Base-by-base conservation (phyloP, 2,329 filamentous ascomycete species). In the Hypoxylon sp. region DNA sequence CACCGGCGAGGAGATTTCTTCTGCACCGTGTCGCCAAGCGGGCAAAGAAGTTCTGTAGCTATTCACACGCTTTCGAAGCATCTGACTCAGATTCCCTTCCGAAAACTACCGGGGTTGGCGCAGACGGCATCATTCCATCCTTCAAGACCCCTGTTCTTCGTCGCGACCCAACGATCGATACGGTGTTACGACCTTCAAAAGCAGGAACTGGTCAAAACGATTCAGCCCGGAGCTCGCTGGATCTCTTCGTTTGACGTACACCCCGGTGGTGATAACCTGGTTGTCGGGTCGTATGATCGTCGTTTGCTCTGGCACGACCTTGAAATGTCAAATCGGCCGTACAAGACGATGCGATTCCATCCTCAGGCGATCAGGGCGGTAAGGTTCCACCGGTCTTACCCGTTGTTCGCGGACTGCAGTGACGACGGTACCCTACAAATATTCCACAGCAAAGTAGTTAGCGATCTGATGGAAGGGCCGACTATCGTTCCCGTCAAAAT, bases 261-360 rank as follows among this genome's bases (percentile, higher is more conserved):
- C 79, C 91, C 94, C 0, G 92, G 92, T 16, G 96, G 96, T 46
- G 94, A 97, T 80, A 97, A 99, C 76, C 80, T 99, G 58, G 92
- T 98, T 63, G 93, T 97, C 9, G 93, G 94, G 45, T 96, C 93
- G 0, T 99, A 98, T 80, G 96, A 99, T 80, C 90, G 94, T 70
- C 89, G 95, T 48, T 84, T 99, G 2, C 85, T 99, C 30, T 99
- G 96, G 96, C 96, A 98, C 81, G 96, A 99, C 80, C 85, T 98
- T 56, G 96, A 99, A 71, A 87, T 99, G 33, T 96, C 93, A 0
- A 90, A 87, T 68, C 89, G 93, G 51, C 96, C 96, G 0, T 98
- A 97, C 84, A 97, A 97, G 84, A 98, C 95, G 1, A 89, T 99
- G 80, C 88, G 96, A 52, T 99, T 98, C 83, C 96, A 99, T 81